Evolutionary conservation across 225 moss, liverwort and hornwort genomes (phyloP).

Genomic region (Sphagnum tenellum): DNA sequence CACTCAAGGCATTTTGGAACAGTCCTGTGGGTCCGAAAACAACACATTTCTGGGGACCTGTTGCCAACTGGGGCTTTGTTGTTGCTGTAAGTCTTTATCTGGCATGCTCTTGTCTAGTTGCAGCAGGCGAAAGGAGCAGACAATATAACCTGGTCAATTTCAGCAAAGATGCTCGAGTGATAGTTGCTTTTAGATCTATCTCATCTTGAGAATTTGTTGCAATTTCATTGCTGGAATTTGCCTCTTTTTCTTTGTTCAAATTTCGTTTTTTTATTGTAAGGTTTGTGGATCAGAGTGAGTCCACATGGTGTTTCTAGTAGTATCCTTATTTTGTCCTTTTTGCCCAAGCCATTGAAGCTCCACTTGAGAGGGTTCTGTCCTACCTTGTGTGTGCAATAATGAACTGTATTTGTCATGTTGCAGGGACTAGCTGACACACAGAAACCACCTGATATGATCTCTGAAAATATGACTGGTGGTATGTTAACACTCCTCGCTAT

Average conservation of each 20-base stretch:
- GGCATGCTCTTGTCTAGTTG: conserved; percentile 8
- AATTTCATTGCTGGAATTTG: no score
- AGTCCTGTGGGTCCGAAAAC: conserved; percentile 96
- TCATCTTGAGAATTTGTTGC: no score
- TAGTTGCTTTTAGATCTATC: no score
- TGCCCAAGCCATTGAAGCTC: no score
- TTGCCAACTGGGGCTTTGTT: conserved; percentile 99
- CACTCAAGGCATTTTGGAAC: conserved; percentile 90
- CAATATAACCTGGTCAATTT: neutral
- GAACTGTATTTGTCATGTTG: conserved; percentile 8
- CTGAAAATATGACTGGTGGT: conserved; percentile 96
- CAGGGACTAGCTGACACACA: conserved; percentile 95
- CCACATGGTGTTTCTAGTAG: no score
- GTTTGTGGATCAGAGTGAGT: no score
- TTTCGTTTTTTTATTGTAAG: no score
- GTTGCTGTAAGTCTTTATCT: conserved; percentile 50
- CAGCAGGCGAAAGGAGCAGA: conserved; percentile 14
- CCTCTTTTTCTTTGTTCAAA: no score
- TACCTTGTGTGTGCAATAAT: no score
- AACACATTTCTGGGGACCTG: conserved; percentile 98
- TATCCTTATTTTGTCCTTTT: no score
- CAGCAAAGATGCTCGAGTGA: no score
- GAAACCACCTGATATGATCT: conserved; percentile 92
- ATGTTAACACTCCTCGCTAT: neutral
- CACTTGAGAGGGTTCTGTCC: no score